phyloP scores from a whole-genome alignment of 306 rosid genomes.

The Begonia masoniana region DNA sequence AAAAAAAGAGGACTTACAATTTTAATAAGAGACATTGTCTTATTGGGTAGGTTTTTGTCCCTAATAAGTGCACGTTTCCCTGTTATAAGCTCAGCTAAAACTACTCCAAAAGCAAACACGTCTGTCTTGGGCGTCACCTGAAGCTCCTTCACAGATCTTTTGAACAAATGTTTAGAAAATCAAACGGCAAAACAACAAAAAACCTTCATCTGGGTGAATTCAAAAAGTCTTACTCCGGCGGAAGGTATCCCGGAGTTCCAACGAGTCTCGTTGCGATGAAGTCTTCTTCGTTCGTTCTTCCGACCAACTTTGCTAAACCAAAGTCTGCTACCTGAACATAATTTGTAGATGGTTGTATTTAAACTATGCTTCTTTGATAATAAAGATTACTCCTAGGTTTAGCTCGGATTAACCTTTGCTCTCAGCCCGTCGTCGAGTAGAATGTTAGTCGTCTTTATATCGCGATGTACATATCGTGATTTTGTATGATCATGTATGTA shows the following conservation, averaged over 20 bases:
- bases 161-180: background rate
- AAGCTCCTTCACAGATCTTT: conserved; percentile 74
- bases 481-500: conserved; percentile 83
- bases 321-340: conserved; percentile 64
- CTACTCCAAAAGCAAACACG: conserved; percentile 87
- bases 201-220: background rate
- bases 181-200: background rate
- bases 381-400: too few relatives aligned
- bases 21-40: conserved; percentile 43
- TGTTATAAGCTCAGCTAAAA: conserved; percentile 63
- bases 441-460: conserved; percentile 66
- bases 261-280: conserved; percentile 59
- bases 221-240: conserved; percentile 57
- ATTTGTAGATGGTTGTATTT: too few relatives aligned
- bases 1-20: conserved; percentile 29
- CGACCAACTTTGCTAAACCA: conserved; percentile 69
- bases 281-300: conserved; percentile 58
- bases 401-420: conserved; percentile 47
- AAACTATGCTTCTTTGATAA: too few relatives aligned
- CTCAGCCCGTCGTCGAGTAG: conserved; percentile 60
- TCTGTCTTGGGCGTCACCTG: conserved; percentile 76
- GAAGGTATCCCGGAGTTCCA: conserved; percentile 96
- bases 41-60: conserved; percentile 37
- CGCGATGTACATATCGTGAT: conserved; percentile 68
- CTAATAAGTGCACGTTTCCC: conserved; percentile 62